Evolutionary conservation across 768 basidiomycete genomes (phyloP).

Genomic region (Astraeus odoratus): DNA sequence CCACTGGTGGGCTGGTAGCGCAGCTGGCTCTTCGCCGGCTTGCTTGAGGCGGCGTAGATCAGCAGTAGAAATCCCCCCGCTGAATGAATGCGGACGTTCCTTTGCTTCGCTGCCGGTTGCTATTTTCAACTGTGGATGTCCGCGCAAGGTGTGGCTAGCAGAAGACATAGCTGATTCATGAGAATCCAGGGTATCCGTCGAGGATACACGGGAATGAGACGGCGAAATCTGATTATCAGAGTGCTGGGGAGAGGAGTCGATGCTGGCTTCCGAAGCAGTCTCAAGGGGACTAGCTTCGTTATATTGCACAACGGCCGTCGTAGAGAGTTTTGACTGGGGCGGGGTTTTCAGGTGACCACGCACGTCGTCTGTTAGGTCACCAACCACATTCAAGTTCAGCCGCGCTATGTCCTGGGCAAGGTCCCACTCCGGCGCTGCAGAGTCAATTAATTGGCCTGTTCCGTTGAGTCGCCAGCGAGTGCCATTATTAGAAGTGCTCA

Average conservation of each 20-base stretch:
- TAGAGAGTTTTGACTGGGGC: conserved; percentile 55
- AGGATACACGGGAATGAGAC: conserved; percentile 77
- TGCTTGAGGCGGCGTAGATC: conserved; percentile 74
- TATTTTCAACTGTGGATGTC: conserved; percentile 47
- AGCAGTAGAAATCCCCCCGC: conserved; percentile 66
- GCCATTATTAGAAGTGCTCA: conserved; percentile 29
- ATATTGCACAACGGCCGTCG: conserved; percentile 46
- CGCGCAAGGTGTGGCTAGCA: conserved; percentile 51
- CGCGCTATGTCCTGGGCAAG: conserved; percentile 68
- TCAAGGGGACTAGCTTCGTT: conserved; percentile 68
- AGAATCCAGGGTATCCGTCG: conserved; percentile 66
- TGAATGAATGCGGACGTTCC: conserved; percentile 78
- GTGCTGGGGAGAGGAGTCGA: conserved; percentile 65
- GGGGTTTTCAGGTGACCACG: conserved; percentile 54
- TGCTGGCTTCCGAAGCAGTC: conserved; percentile 62
- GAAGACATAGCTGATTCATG: conserved; percentile 49
- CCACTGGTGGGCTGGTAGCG: conserved; percentile 43
- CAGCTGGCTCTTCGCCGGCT: conserved; percentile 40
- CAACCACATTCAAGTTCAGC: conserved; percentile 56
- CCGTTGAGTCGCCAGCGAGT: conserved; percentile 61
- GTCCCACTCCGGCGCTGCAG: conserved; percentile 55
- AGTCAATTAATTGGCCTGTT: conserved; percentile 55
- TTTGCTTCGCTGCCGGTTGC: conserved; percentile 50
- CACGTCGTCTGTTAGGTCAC: conserved; percentile 45
- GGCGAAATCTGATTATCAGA: conserved; percentile 60